Evolutionary conservation across 139 green algal species (phyloP).

Genomic region (Chlorella sp.): DNA sequence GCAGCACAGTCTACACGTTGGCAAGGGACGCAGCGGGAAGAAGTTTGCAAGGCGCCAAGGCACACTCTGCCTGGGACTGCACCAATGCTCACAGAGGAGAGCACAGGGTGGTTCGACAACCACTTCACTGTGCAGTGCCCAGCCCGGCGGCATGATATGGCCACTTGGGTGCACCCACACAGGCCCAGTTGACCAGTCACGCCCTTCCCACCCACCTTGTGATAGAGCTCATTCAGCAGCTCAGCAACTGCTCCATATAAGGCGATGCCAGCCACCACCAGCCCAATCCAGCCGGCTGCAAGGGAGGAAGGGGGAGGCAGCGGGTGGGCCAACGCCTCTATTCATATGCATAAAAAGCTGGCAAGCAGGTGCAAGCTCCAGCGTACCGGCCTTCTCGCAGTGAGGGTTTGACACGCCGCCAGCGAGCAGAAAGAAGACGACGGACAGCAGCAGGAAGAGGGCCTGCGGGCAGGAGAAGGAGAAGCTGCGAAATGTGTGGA

Average conservation of each 20-base stretch:
- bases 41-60: too few species aligned
- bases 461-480: not conserved
- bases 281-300: conserved; percentile 3
- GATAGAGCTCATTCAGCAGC: not conserved
- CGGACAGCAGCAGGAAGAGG: conserved; percentile 21
- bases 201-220: not conserved
- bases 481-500: not conserved
- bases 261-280: conserved; percentile 23
- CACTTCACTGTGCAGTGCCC: not conserved
- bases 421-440: conserved; percentile 20
- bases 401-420: not conserved
- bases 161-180: not conserved
- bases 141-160: not conserved
- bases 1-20: not conserved
- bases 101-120: too few species aligned
- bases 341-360: not conserved
- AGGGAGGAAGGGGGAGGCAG: not conserved
- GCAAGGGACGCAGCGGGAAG: not conserved
- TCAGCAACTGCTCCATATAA: conserved; percentile 6
- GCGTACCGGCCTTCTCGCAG: not conserved
- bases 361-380: not conserved
- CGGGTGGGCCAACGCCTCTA: not conserved
- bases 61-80: not conserved
- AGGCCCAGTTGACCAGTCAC: too few species aligned
- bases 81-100: not conserved